Percentiles rank a stretch among this genome's conserved stretches.
phyloP scores from a whole-genome alignment of 306 rosid species.

The Fragaria iinumae region DNA sequence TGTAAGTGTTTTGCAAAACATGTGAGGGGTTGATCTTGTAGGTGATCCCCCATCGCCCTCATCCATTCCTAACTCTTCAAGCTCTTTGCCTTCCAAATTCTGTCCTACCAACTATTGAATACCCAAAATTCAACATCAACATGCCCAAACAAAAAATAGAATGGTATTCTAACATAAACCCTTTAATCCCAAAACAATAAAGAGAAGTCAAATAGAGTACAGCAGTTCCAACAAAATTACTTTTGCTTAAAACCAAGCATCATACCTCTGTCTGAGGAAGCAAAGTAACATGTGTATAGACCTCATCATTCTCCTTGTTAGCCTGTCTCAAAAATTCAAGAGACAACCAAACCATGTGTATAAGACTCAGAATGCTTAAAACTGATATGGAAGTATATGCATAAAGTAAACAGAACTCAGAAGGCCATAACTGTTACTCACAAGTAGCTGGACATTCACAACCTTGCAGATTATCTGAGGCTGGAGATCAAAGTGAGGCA shows the following conservation, averaged over 20 bases:
- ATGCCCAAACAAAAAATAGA: not conserved
- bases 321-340: constrained; percentile 51
- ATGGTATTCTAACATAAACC: constrained; percentile 14
- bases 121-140: constrained; percentile 25
- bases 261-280: constrained; percentile 84
- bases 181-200: constrained; percentile 19
- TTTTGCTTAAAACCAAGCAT: constrained; percentile 7
- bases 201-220: constrained; percentile 14
- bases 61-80: constrained; percentile 59
- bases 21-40: constrained; percentile 85
- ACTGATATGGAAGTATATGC: constrained; percentile 22
- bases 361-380: constrained; percentile 11
- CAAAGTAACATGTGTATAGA: constrained; percentile 80
- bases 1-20: constrained; percentile 97
- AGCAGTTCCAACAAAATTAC: constrained; percentile 3
- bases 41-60: constrained; percentile 71
- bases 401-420: constrained; percentile 8
- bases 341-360: constrained; percentile 10
- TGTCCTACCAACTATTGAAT: constrained; percentile 53
- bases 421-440: constrained; percentile 35
- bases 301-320: constrained; percentile 96
- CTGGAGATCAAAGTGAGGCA: constrained; percentile 66
- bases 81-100: constrained; percentile 57
- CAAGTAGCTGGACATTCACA: constrained; percentile 78
- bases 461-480: constrained; percentile 92